A percentile compares a stretch with the other conserved stretches of the same genome.
Conservation (phyloP, 768 basidiomycete genomes). For the Tylopilus sp. region DNA sequence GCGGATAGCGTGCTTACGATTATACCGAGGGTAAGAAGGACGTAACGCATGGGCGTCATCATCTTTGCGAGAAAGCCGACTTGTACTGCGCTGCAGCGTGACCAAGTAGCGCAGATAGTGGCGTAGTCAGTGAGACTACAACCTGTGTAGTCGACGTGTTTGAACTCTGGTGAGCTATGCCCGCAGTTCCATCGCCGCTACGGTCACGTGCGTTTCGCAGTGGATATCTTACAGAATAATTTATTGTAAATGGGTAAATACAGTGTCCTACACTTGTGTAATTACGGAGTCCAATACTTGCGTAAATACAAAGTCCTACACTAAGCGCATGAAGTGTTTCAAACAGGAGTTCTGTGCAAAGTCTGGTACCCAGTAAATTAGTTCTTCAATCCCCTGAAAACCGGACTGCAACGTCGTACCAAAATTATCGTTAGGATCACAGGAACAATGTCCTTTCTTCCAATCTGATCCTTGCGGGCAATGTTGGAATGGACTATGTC, state of each 20-base stretch:
- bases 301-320: slow-evolving; percentile 15
- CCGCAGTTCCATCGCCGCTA: too few species aligned
- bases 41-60: slow-evolving; percentile 61
- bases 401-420: slow-evolving; percentile 40
- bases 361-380: slow-evolving; percentile 16
- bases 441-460: slow-evolving; percentile 81
- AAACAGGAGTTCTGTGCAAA: slow-evolving; percentile 29
- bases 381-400: not conserved
- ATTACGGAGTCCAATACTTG: too few species aligned
- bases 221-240: too few species aligned
- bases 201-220: too few species aligned
- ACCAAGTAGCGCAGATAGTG: too few species aligned
- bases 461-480: slow-evolving; percentile 80
- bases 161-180: too few species aligned
- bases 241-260: too few species aligned
- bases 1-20: slow-evolving; percentile 38
- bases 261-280: too few species aligned
- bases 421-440: slow-evolving; percentile 69
- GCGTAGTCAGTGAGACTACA: too few species aligned
- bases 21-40: slow-evolving; percentile 44
- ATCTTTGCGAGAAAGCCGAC: slow-evolving; percentile 30
- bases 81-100: not conserved
- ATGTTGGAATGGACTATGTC: slow-evolving; percentile 93
- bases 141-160: not conserved
- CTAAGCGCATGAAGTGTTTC: slow-evolving; percentile 26